Percentiles rank a stretch among this genome's conserved stretches.
Conservation (phyloP, 75 land plant species). For the Pseudotsuga menziesii region DNA sequence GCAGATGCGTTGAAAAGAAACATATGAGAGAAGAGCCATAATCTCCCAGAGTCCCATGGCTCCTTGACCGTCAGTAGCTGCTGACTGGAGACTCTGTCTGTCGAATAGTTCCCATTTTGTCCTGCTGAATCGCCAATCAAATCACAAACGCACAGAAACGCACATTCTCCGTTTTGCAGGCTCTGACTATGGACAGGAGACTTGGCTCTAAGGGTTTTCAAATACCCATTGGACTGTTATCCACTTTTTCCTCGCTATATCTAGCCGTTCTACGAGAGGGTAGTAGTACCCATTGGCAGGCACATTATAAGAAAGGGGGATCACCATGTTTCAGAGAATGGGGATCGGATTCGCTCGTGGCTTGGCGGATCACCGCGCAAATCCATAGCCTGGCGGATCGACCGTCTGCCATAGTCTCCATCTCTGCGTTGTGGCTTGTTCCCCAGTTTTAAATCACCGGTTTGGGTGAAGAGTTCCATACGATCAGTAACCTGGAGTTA, state of each 20-base stretch:
- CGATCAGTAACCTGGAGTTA: slow-evolving; percentile 16
- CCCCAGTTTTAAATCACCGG: slow-evolving; percentile 18
- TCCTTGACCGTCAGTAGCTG: neutral
- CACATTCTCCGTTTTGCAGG: slow-evolving; percentile 10
- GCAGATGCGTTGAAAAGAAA: too few relatives aligned
- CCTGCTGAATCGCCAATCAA: slow-evolving; percentile 14
- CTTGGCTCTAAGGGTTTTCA: neutral
- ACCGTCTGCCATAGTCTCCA: neutral
- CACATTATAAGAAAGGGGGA: slow-evolving; percentile 9
- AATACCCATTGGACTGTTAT: slow-evolving; percentile 9
- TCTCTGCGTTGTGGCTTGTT: slow-evolving; percentile 14
- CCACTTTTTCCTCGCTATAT: neutral
- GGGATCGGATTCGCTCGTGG: slow-evolving; percentile 9
- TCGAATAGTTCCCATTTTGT: slow-evolving; percentile 27
- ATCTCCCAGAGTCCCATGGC: slow-evolving; percentile 24
- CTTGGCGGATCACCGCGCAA: slow-evolving; percentile 6
- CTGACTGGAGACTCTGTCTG: slow-evolving; percentile 29
- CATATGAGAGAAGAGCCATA: too few relatives aligned
- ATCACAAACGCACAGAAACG: neutral
- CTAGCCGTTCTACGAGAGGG: slow-evolving; percentile 11
- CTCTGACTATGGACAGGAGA: slow-evolving; percentile 12
- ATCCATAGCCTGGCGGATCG: neutral
- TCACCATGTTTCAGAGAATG: slow-evolving; percentile 14
- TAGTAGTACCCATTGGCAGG: slow-evolving; percentile 7
- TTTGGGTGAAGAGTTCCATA: slow-evolving; percentile 11